Evolutionary conservation across 2,329 filamentous ascomycete species (phyloP).

Genomic region (Lasiodiplodia sp.): DNA sequence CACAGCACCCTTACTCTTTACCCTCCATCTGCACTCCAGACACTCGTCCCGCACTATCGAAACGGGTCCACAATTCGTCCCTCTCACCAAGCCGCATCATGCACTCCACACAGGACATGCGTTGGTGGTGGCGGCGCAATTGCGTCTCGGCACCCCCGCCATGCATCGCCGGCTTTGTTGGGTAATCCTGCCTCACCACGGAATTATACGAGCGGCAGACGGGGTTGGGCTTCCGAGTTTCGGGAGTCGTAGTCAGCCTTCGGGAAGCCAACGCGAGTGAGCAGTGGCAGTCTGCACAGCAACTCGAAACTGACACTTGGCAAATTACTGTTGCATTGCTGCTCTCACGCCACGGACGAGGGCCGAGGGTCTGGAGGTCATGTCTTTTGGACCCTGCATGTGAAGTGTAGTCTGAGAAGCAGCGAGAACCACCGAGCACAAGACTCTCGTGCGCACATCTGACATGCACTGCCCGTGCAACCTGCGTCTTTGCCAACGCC

Average conservation of each 20-base stretch:
- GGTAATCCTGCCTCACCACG: not conserved
- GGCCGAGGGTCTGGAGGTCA: not conserved
- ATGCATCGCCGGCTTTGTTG: constrained; percentile 11
- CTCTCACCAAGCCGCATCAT: not conserved
- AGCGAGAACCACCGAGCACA: not conserved
- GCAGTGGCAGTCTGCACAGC: constrained; percentile 5
- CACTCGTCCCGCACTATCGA: constrained; percentile 12
- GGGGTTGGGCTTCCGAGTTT: not conserved
- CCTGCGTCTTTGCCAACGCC: not conserved
- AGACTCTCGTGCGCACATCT: not conserved
- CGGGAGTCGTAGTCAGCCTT: constrained; percentile 19
- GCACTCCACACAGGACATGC: constrained; percentile 12
- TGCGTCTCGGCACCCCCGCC: not conserved
- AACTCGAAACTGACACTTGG: not conserved
- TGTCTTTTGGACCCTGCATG: constrained; percentile 1
- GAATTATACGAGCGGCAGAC: constrained; percentile 4
- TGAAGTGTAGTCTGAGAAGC: constrained; percentile 1
- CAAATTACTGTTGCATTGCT: constrained; percentile 15
- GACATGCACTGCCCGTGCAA: not conserved
- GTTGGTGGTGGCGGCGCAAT: constrained; percentile 5
- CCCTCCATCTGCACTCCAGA: constrained; percentile 10
- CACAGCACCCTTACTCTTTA: constrained; percentile 5
- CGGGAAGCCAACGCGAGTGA: constrained; percentile 4
- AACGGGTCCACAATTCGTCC: constrained; percentile 10
- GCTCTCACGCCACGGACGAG: constrained; percentile 9